Conservation (phyloP, 345 rosid genomes). For the Citrus trifoliata region DNA sequence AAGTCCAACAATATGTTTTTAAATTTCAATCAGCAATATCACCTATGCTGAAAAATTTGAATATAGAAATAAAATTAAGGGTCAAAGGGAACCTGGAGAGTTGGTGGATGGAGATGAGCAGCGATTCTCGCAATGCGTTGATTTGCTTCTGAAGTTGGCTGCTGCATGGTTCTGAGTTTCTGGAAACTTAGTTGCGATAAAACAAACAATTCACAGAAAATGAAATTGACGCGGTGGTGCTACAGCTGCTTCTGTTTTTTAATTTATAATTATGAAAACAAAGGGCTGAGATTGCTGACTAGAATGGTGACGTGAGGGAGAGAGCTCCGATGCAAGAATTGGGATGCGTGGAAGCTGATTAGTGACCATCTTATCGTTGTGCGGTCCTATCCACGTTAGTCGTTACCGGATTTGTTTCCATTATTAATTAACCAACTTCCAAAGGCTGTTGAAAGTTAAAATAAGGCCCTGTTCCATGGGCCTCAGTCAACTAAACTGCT, state of each 20-base stretch:
- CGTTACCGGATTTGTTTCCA: background rate
- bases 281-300: slow-evolving; percentile 1
- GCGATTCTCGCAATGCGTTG: slow-evolving; percentile 79
- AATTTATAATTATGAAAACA: background rate
- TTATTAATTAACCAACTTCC: too few species aligned
- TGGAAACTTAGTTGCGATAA: background rate
- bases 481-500: background rate
- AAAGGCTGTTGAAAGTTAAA: background rate
- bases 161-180: slow-evolving; percentile 5
- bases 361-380: slow-evolving; percentile 2
- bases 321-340: slow-evolving; percentile 10
- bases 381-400: background rate
- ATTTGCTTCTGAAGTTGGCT: slow-evolving; percentile 37
- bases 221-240: background rate
- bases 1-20: too few species aligned
- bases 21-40: background rate
- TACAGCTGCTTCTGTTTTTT: background rate
- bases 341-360: slow-evolving; percentile 36
- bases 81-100: background rate
- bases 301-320: slow-evolving; percentile 2
- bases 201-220: background rate
- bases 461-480: background rate
- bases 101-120: slow-evolving; percentile 69
- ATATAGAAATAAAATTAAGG: background rate
- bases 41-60: background rate